Conservation (phyloP, 2,329 filamentous ascomycete genomes). For the Sclerotinia nivalis region DNA sequence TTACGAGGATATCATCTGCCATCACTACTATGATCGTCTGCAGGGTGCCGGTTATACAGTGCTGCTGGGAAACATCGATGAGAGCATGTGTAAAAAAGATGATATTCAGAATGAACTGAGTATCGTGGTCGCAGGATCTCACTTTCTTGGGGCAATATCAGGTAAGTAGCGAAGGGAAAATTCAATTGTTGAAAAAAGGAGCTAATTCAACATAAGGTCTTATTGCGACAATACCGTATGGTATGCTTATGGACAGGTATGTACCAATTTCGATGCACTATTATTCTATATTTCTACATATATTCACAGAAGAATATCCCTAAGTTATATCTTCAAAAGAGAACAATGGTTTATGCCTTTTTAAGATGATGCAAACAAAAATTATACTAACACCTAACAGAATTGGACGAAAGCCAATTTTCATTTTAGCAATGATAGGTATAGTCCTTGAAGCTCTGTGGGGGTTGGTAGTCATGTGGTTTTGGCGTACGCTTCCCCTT, state of each 20-base stretch:
- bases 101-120: constrained; percentile 44
- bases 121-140: constrained; percentile 40
- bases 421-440: constrained; percentile 40
- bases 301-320: not conserved
- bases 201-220: constrained; percentile 30
- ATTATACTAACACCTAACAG: constrained; percentile 26
- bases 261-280: not conserved
- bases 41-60: constrained; percentile 33
- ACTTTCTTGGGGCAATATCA: constrained; percentile 40
- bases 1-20: constrained; percentile 46
- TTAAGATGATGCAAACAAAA: too few species aligned
- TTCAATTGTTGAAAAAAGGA: not conserved
- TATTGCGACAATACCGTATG: constrained; percentile 43
- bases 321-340: not conserved
- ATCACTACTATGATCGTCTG: constrained; percentile 41
- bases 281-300: not conserved
- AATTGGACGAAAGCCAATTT: constrained; percentile 44
- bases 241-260: constrained; percentile 44
- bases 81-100: constrained; percentile 44
- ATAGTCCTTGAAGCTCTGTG: constrained; percentile 37
- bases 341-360: too few species aligned
- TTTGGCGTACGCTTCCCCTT: constrained; percentile 40
- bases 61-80: constrained; percentile 39
- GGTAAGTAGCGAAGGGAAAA: constrained; percentile 30
- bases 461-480: constrained; percentile 42